A percentile compares a stretch with the other conserved stretches of the same genome.
Conservation (phyloP, 148 eudicot species). For the Amaranthus hypochondriacus region DNA sequence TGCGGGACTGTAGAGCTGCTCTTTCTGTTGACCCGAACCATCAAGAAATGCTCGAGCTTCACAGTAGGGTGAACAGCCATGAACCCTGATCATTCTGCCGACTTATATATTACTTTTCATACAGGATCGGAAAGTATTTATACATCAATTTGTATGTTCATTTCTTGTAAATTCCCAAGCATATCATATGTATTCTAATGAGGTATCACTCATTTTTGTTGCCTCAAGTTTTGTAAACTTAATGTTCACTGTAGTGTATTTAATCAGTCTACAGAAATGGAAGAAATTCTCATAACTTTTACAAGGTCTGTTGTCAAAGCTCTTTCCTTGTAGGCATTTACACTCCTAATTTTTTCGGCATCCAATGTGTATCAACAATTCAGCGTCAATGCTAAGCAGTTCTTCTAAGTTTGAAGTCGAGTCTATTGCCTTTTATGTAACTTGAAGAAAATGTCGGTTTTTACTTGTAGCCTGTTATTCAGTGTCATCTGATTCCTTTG, state of each 20-base stretch:
- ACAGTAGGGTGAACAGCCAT: slow-evolving; percentile 70
- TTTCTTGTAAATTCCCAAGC: slow-evolving; percentile 27
- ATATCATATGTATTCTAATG: slow-evolving; percentile 25
- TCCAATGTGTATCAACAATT: too few species aligned
- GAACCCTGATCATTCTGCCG: slow-evolving; percentile 44
- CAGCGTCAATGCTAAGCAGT: too few species aligned
- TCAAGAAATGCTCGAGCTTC: slow-evolving; percentile 86
- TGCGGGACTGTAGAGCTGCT: slow-evolving; percentile 87
- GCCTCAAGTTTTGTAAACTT: slow-evolving; percentile 31
- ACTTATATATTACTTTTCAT: not conserved
- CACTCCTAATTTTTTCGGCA: not conserved
- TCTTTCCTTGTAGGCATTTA: not conserved
- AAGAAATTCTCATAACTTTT: not conserved
- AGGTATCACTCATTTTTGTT: slow-evolving; percentile 21
- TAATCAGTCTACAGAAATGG: slow-evolving; percentile 14
- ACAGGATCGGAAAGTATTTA: not conserved
- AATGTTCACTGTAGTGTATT: slow-evolving; percentile 25
- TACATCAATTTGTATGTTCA: slow-evolving; percentile 24
- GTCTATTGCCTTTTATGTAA: too few species aligned
- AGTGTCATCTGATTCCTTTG: too few species aligned
- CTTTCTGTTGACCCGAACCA: slow-evolving; percentile 95
- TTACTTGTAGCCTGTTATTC: too few species aligned
- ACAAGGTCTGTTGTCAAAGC: not conserved
- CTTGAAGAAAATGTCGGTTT: too few species aligned
- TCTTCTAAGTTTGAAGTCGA: too few species aligned